Conservation (phyloP, 768 basidiomycete species). For the Mycena haematopus region DNA sequence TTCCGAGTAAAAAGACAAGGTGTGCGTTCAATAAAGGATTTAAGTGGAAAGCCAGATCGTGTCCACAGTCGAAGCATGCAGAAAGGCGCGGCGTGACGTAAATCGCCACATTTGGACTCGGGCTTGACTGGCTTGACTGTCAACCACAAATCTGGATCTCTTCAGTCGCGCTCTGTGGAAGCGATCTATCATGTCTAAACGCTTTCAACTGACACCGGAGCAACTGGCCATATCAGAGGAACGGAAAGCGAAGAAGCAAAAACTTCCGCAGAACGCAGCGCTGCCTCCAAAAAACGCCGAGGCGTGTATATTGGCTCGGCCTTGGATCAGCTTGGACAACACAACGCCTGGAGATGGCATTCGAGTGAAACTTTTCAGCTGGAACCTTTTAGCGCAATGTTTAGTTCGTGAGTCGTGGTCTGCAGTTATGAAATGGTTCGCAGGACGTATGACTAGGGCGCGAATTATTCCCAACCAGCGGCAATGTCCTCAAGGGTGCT, state of each 20-base stretch:
- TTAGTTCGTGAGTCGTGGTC: conserved; percentile 67
- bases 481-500: conserved; percentile 75
- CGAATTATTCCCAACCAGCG: conserved; percentile 80
- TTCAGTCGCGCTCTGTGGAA: conserved; percentile 2
- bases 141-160: background rate
- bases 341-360: conserved; percentile 31
- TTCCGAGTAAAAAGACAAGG: conserved; percentile 26
- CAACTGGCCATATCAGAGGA: conserved; percentile 61
- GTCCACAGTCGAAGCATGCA: conserved; percentile 47
- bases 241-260: conserved; percentile 54
- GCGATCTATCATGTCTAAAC: conserved; percentile 28
- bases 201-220: conserved; percentile 51
- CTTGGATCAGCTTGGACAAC: conserved; percentile 46
- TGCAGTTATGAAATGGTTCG: background rate
- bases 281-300: background rate
- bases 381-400: conserved; percentile 87
- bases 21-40: conserved; percentile 23
- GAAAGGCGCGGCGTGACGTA: background rate
- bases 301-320: conserved; percentile 41
- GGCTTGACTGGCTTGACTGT: background rate
- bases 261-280: conserved; percentile 26
- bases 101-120: background rate
- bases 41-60: conserved; percentile 15
- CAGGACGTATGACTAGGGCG: conserved; percentile 45
- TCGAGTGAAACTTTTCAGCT: conserved; percentile 70